A percentile compares a stretch with the other conserved stretches of the same genome.
Conservation (phyloP, 108 stramenopile genomes). For the Aureococcus anophagefferens region DNA sequence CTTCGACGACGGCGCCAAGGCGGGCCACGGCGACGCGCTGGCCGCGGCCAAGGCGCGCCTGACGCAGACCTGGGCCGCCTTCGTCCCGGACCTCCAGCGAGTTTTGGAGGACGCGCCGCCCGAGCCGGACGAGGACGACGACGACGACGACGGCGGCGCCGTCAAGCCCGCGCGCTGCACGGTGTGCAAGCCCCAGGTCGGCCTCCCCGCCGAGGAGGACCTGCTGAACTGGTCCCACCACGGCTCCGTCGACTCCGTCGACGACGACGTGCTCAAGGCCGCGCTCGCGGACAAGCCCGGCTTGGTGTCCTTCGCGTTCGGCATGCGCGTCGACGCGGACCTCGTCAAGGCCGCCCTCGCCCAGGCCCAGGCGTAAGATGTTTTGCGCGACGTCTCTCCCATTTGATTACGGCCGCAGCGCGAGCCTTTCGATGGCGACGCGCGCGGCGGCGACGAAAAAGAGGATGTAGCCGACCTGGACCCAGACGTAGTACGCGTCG, state of each 20-base stretch:
- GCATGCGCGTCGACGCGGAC: conserved; percentile 83
- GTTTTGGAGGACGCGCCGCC: neutral
- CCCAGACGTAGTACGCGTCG: neutral
- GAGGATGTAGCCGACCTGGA: conserved; percentile 21
- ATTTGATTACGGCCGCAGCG: too few species aligned
- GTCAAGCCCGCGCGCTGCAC: neutral
- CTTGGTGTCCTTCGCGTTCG: conserved; percentile 84
- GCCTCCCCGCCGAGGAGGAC: conserved; percentile 89
- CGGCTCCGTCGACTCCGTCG: conserved; percentile 71
- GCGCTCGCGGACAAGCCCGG: conserved; percentile 67
- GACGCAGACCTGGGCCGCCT: neutral
- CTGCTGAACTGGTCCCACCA: conserved; percentile 89
- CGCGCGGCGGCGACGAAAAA: too few species aligned
- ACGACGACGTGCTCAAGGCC: conserved; percentile 80
- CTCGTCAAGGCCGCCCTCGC: conserved; percentile 74
- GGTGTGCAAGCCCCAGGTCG: conserved; percentile 75
- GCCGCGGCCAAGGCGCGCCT: conserved; percentile 21
- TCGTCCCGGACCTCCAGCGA: too few species aligned
- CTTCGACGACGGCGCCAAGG: conserved; percentile 17
- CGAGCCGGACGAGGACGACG: conserved; percentile 11
- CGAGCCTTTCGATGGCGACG: too few species aligned
- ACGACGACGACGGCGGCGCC: conserved; percentile 18
- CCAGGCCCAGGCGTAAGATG: conserved; percentile 68
- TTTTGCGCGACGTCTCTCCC: conserved; percentile 54
- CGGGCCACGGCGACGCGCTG: conserved; percentile 32